Conservation (phyloP, 2,329 filamentous ascomycete species). For the Microthyrium microscopicum region DNA sequence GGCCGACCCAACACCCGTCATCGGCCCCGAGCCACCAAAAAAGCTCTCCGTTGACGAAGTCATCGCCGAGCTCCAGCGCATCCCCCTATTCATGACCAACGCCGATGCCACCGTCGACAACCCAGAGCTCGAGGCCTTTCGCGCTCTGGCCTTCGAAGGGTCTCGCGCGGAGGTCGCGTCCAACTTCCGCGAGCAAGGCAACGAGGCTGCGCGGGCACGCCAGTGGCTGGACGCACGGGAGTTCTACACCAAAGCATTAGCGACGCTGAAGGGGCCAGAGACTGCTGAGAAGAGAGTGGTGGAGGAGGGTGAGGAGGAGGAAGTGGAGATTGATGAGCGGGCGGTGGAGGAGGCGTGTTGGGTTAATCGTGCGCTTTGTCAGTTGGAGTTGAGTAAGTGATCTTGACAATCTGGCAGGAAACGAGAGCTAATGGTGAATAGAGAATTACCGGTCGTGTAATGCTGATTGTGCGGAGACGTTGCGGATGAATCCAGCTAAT, state of each 20-base stretch:
- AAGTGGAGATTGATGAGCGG: conserved; percentile 42
- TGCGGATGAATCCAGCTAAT: conserved; percentile 64
- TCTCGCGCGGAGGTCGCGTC: conserved; percentile 65
- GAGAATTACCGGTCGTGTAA: conserved; percentile 79
- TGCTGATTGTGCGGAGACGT: conserved; percentile 63
- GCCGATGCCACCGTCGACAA: conserved; percentile 59
- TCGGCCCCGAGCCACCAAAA: too few relatives aligned
- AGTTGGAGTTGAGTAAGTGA: conserved; percentile 57
- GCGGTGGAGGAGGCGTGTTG: conserved; percentile 59
- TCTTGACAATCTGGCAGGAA: neutral
- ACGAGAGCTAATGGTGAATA: conserved; percentile 17
- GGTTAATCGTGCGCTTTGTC: conserved; percentile 77
- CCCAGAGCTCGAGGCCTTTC: conserved; percentile 66
- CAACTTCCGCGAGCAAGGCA: conserved; percentile 83
- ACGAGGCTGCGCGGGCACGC: conserved; percentile 63
- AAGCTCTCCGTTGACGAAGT: conserved; percentile 45
- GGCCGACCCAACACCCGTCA: too few relatives aligned
- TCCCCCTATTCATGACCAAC: conserved; percentile 90
- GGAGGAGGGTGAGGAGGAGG: conserved; percentile 41
- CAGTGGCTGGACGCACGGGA: conserved; percentile 72
- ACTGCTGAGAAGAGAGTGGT: conserved; percentile 29
- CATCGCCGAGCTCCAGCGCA: conserved; percentile 47
- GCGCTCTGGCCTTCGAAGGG: conserved; percentile 84
- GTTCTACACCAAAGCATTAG: conserved; percentile 78
- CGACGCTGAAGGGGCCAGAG: conserved; percentile 36